Evolutionary conservation across 78 protist genomes (phyloP).

Genomic region (Mastigamoeba balamuthi): DNA sequence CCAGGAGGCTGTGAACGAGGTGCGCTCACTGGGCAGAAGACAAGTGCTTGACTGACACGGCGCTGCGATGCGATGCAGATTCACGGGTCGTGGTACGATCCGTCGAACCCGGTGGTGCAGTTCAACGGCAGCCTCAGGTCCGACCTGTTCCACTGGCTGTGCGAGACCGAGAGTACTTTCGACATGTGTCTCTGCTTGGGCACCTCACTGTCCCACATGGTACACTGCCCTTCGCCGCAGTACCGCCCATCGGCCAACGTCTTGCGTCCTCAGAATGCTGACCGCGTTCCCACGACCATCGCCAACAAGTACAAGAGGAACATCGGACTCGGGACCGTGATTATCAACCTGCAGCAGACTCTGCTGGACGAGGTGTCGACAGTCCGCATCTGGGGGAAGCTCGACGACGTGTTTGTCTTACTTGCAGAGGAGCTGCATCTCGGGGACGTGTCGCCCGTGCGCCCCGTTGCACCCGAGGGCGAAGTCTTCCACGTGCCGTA

Average conservation of each 20-base stretch:
- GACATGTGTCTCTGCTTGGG: background rate
- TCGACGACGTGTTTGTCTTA: background rate
- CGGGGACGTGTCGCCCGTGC: background rate
- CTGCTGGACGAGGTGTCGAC: background rate
- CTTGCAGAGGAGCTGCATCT: constrained; percentile 4
- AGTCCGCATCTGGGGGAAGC: constrained; percentile 6
- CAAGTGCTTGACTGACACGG: background rate
- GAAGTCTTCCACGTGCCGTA: constrained; percentile 10
- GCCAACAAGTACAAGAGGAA: background rate
- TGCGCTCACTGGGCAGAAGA: constrained; percentile 11
- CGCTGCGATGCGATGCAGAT: background rate
- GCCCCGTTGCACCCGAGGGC: background rate
- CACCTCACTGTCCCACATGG: background rate
- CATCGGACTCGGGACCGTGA: constrained; percentile 2
- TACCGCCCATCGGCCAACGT: too few species aligned
- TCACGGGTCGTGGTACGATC: background rate
- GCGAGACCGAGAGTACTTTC: background rate
- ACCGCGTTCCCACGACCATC: background rate
- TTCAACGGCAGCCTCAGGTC: background rate
- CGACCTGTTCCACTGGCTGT: background rate
- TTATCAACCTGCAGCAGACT: constrained; percentile 27
- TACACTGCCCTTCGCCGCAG: constrained; percentile 1
- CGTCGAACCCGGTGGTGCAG: background rate
- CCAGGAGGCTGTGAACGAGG: constrained; percentile 20
- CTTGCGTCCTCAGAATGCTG: constrained; percentile 5